Evolutionary conservation across 2,329 filamentous ascomycete genomes (phyloP).

Genomic region (Penicillium sp.): DNA sequence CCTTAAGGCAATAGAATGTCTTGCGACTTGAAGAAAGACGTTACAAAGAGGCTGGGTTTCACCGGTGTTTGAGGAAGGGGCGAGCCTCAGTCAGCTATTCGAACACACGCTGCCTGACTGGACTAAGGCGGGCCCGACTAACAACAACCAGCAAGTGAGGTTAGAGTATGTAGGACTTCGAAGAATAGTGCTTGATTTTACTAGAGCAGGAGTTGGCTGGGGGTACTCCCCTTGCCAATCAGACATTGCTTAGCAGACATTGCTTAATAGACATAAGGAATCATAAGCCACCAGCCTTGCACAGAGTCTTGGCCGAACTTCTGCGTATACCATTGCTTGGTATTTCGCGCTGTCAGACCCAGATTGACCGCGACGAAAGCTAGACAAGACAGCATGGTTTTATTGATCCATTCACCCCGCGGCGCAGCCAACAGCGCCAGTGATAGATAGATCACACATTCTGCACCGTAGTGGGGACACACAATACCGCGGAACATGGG

Average conservation of each 20-base stretch:
- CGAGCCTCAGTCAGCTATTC: too few relatives aligned
- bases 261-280: conserved; percentile 52
- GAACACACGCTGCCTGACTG: too few relatives aligned
- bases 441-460: conserved; percentile 79
- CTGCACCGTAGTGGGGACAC: conserved; percentile 88
- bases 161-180: too few relatives aligned
- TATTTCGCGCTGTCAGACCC: conserved; percentile 73
- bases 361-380: conserved; percentile 76
- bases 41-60: too few relatives aligned
- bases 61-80: too few relatives aligned
- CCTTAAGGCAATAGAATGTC: too few relatives aligned
- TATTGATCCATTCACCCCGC: conserved; percentile 61
- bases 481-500: conserved; percentile 69
- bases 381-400: conserved; percentile 65
- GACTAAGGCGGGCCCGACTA: too few relatives aligned
- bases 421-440: conserved; percentile 73
- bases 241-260: neutral
- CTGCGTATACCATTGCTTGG: conserved; percentile 70
- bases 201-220: too few relatives aligned
- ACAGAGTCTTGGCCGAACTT: conserved; percentile 69
- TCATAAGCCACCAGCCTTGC: conserved; percentile 66
- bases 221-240: neutral
- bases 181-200: too few relatives aligned
- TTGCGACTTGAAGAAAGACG: too few relatives aligned
- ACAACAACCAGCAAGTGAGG: too few relatives aligned